These are phyloP conservation scores for Aureoboletus auriporus DNA, from an alignment of 768 basidiomycete species.

Conservation along the genomic window DNA sequence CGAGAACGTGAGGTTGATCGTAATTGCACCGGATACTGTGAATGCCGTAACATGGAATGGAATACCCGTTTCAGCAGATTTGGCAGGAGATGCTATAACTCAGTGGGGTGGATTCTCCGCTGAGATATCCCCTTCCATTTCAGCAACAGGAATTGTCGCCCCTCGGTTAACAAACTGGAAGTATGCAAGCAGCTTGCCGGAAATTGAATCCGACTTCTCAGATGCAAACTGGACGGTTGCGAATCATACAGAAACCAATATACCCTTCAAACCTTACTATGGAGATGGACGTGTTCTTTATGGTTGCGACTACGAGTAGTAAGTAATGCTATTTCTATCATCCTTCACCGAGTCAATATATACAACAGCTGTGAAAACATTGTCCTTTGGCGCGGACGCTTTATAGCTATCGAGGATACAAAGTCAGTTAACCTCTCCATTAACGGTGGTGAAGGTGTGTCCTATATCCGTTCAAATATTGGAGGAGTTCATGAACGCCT, in stretches of 20 bases:
- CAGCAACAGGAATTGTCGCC: conserved; percentile 31
- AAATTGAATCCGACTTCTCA: conserved; percentile 52
- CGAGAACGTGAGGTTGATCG: conserved; percentile 49
- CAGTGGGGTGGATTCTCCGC: conserved; percentile 47
- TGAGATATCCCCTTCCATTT: conserved; percentile 34
- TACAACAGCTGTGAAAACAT: conserved; percentile 69
- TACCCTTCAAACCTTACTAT: conserved; percentile 63
- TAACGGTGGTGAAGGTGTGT: conserved; percentile 71
- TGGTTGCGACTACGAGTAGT: conserved; percentile 88
- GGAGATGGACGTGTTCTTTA: conserved; percentile 78
- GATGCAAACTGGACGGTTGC: conserved; percentile 65
- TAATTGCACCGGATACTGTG: conserved; percentile 57
- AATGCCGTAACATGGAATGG: conserved; percentile 73
- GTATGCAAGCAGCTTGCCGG: conserved; percentile 73
- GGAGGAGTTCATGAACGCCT: background rate
- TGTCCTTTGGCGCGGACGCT: conserved; percentile 82
- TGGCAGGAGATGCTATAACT: conserved; percentile 29
- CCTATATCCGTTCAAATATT: background rate
- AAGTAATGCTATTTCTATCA: conserved; percentile 23
- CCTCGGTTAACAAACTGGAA: conserved; percentile 67
- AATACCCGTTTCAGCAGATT: conserved; percentile 34
- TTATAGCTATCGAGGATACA: conserved; percentile 55
- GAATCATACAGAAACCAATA: conserved; percentile 70
- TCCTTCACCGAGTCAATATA: conserved; percentile 2
- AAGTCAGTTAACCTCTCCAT: conserved; percentile 70